These are phyloP conservation scores for Naganishia albida DNA, from an alignment of 1,284 basidiomycete species.

Conservation along the genomic window DNA sequence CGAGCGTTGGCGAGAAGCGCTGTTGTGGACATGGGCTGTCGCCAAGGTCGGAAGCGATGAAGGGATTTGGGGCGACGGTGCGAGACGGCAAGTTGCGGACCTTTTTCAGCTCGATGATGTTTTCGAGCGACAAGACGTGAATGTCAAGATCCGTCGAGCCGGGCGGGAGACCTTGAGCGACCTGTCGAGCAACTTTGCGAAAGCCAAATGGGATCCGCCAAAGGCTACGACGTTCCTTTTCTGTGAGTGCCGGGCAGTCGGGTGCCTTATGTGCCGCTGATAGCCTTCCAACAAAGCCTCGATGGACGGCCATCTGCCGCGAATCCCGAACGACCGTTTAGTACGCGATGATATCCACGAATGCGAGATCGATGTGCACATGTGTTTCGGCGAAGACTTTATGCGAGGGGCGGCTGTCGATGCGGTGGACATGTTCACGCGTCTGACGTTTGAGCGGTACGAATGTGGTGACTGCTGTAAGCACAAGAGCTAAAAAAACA, in stretches of 20 bases:
- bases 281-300: constrained; percentile 33
- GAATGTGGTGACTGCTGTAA: constrained; percentile 58
- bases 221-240: constrained; percentile 44
- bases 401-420: constrained; percentile 40
- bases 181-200: constrained; percentile 38
- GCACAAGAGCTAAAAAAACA: background rate
- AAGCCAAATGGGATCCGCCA: constrained; percentile 44
- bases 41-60: constrained; percentile 40
- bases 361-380: constrained; percentile 46
- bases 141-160: constrained; percentile 44
- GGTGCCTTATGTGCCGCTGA: background rate
- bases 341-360: constrained; percentile 21
- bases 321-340: constrained; percentile 12
- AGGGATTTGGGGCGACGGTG: constrained; percentile 39
- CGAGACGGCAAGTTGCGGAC: constrained; percentile 32
- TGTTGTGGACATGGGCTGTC: constrained; percentile 51
- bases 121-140: background rate
- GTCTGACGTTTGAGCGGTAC: constrained; percentile 55
- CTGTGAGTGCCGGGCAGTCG: constrained; percentile 27
- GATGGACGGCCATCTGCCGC: constrained; percentile 49
- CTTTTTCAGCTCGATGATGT: background rate
- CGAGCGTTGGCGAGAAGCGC: constrained; percentile 51
- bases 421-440: constrained; percentile 56
- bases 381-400: constrained; percentile 48
- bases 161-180: constrained; percentile 43